These are phyloP conservation scores for Plasmopara viticola DNA, from an alignment of 352 stramenopile genomes.

Conservation along the genomic window DNA sequence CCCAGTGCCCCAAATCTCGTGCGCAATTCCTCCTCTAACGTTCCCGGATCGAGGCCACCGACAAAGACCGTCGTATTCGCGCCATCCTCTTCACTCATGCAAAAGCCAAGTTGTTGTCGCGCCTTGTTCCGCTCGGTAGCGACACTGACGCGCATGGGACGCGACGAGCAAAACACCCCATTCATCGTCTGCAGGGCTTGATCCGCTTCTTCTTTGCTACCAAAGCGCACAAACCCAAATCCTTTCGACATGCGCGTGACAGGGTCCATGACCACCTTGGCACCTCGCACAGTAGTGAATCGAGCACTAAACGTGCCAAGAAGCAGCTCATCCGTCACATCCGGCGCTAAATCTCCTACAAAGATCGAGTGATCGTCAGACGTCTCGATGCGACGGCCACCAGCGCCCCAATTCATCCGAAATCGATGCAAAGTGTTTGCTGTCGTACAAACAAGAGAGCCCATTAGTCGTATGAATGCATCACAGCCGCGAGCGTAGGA, in stretches of 20 bases:
- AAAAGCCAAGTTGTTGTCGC: constrained; percentile 25
- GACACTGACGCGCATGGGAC: constrained; percentile 86
- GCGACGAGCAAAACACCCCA: constrained; percentile 81
- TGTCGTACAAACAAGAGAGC: constrained; percentile 19
- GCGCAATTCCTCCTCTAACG: constrained; percentile 81
- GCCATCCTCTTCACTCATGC: constrained; percentile 42
- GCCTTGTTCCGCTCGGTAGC: constrained; percentile 77
- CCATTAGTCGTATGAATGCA: constrained; percentile 2
- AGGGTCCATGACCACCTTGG: constrained; percentile 88
- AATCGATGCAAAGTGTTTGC: constrained; percentile 86
- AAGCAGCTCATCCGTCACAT: constrained; percentile 87
- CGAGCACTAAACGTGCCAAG: constrained; percentile 71
- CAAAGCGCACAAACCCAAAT: constrained; percentile 90
- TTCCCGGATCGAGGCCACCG: constrained; percentile 73
- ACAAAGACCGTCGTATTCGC: constrained; percentile 91
- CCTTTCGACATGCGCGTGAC: constrained; percentile 87
- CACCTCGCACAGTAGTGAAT: constrained; percentile 76
- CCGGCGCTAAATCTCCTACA: constrained; percentile 85
- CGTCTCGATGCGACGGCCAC: constrained; percentile 79
- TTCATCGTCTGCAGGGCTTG: constrained; percentile 88
- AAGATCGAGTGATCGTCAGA: constrained; percentile 88
- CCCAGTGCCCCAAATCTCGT: constrained; percentile 73
- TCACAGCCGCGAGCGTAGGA: too few relatives aligned
- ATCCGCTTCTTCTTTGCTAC: constrained; percentile 81
- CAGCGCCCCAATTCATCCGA: constrained; percentile 89